phyloP scores from a whole-genome alignment of 164 flowering plant genomes.

The Annona cherimola region DNA sequence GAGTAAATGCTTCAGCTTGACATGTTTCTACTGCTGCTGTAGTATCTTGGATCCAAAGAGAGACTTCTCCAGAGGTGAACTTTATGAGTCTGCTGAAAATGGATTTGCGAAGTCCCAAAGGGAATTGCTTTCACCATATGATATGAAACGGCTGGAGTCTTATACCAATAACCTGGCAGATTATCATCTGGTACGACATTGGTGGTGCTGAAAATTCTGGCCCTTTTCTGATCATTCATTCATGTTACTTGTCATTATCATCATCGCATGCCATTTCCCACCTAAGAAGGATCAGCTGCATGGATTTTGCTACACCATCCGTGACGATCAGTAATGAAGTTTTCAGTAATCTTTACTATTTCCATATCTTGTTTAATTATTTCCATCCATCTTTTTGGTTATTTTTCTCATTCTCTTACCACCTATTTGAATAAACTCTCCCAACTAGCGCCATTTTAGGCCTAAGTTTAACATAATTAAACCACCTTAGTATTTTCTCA shows the following conservation, averaged over 20 bases:
- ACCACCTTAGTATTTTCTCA: too few relatives aligned
- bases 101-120: slow-evolving; percentile 30
- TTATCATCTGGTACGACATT: slow-evolving; percentile 48
- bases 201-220: background rate
- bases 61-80: slow-evolving; percentile 44
- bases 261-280: too few relatives aligned
- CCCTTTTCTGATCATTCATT: background rate
- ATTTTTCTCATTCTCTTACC: too few relatives aligned
- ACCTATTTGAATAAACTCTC: too few relatives aligned
- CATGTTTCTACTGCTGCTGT: slow-evolving; percentile 20
- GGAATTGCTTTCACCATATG: slow-evolving; percentile 47
- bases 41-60: slow-evolving; percentile 82
- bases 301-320: too few relatives aligned
- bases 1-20: background rate
- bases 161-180: slow-evolving; percentile 64
- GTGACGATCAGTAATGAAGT: too few relatives aligned
- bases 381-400: too few relatives aligned
- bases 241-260: background rate
- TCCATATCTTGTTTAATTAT: too few relatives aligned
- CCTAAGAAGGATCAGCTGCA: too few relatives aligned
- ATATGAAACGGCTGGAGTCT: slow-evolving; percentile 65
- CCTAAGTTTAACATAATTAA: too few relatives aligned
- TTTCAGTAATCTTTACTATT: too few relatives aligned
- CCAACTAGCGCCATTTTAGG: too few relatives aligned
- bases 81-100: slow-evolving; percentile 24